Evolutionary conservation across 2,329 filamentous ascomycete genomes (phyloP).

Genomic region (Arthrobotrys megalospora): DNA sequence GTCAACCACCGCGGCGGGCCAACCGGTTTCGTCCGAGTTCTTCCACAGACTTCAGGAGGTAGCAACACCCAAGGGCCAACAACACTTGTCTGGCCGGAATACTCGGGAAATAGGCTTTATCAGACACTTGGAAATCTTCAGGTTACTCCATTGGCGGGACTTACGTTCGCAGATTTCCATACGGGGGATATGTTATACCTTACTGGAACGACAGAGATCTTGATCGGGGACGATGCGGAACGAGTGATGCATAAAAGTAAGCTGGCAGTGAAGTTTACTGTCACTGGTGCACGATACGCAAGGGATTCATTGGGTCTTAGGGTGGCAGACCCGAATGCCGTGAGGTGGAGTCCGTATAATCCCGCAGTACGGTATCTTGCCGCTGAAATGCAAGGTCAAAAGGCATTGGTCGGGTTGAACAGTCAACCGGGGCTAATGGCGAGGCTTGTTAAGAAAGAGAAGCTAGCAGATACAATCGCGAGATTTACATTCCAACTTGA

Average conservation of each 20-base stretch:
- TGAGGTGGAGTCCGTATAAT: constrained; percentile 81
- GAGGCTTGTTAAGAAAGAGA: constrained; percentile 73
- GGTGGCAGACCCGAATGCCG: constrained; percentile 68
- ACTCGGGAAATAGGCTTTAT: constrained; percentile 86
- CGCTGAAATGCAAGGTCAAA: constrained; percentile 70
- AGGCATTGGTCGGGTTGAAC: constrained; percentile 47
- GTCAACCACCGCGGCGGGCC: constrained; percentile 85
- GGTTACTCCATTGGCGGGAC: constrained; percentile 76
- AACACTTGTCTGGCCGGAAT: constrained; percentile 82
- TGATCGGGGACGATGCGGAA: constrained; percentile 76
- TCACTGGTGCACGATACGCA: constrained; percentile 76
- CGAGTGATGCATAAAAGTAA: constrained; percentile 78
- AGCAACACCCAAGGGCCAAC: constrained; percentile 66
- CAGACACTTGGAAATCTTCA: constrained; percentile 85
- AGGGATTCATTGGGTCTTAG: constrained; percentile 78
- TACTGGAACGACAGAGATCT: constrained; percentile 78
- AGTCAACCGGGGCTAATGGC: constrained; percentile 68
- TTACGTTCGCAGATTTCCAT: constrained; percentile 81
- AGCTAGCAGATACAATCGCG: constrained; percentile 77
- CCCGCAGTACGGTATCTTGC: constrained; percentile 78
- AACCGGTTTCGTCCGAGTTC: constrained; percentile 79
- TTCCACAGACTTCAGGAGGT: constrained; percentile 66
- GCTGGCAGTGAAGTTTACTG: constrained; percentile 78
- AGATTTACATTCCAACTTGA: constrained; percentile 73
- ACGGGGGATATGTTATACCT: constrained; percentile 81